Evolutionary conservation across 1,139 yeast genomes (phyloP), one percentile per base, ranked within the genome.

Genomic region (Yamadazyma spencermartinsiae): DNA sequence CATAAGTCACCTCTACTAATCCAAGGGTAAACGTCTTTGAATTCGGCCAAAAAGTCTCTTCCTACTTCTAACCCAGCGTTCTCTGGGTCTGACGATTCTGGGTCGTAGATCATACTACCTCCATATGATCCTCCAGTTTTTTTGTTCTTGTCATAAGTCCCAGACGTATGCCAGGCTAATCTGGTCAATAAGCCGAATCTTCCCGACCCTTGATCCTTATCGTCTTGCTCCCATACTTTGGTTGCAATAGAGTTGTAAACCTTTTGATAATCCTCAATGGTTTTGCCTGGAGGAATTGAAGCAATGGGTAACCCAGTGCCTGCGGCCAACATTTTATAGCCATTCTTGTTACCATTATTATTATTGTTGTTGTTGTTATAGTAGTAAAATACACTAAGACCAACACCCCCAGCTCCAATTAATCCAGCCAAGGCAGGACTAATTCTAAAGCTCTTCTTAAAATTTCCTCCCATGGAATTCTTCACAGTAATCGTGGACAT

Each of bases 1-100:
- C 85, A 87, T 56, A 89, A 74, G 62, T 89, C 97, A 55, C 96
- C 96, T 60, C 86, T 74, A 19, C 89, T 79, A 35, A 89, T 60
- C 85, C 94, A 87, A 18, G 90, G 86, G 63, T 74, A 81, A 57
- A 79, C 62, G 32, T 68, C 68, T 38, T 70, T 63, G 52, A 89
- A 74, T 37, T 86, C 79, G 39, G 69, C 67, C 51, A 87, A 68
- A 58, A 86, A 86, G 43, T 75, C 72, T 47, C 84, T 74, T 17
- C 82, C 95, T 42, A 72, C 71, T 38, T 70, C 72, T 52, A 88
- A 72, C 36, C 96, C 96, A 31, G 76, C 77, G 61, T 88, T 88
- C 46, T 82, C 90, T 11, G 82, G 85, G 54, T 85, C 92, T 33
- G 60, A 59, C 20, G 75, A 65, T 60, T 87, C 96, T 41, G 82